These are phyloP conservation scores for Amanita rubescens DNA, from an alignment of 768 basidiomycete species.

Conservation along the genomic window DNA sequence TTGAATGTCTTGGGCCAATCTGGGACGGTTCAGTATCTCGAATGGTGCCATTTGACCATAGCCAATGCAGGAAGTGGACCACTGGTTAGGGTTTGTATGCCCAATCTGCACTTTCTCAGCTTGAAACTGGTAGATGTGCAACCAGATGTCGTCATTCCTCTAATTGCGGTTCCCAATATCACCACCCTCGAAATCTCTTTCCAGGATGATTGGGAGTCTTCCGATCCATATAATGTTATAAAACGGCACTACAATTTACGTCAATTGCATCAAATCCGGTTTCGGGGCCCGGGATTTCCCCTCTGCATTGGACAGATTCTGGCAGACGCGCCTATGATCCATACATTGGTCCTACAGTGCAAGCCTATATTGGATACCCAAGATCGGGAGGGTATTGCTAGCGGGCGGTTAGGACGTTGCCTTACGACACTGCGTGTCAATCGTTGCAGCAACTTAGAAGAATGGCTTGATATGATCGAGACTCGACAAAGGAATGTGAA, in stretches of 20 bases:
- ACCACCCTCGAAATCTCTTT: background rate
- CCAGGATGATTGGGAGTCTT: background rate
- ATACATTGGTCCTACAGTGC: background rate
- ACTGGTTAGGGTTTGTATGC: too few relatives aligned
- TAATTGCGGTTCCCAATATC: background rate
- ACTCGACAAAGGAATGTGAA: background rate
- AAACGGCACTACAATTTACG: background rate
- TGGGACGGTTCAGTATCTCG: too few relatives aligned
- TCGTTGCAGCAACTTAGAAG: background rate
- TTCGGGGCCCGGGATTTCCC: background rate
- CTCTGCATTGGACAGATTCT: background rate
- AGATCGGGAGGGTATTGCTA: background rate
- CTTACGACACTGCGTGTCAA: background rate
- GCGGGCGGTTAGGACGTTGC: background rate
- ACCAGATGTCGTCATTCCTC: background rate
- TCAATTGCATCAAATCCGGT: background rate
- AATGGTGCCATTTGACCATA: too few relatives aligned
- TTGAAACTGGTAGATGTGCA: too few relatives aligned
- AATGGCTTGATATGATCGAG: background rate
- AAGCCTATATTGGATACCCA: background rate
- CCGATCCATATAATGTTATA: background rate
- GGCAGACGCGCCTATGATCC: background rate
- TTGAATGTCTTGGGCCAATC: too few relatives aligned
- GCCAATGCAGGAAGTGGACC: too few relatives aligned
- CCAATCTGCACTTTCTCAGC: too few relatives aligned